Conservation (phyloP, 2,329 filamentous ascomycete species). For the Pseudogymnoascus sp. region DNA sequence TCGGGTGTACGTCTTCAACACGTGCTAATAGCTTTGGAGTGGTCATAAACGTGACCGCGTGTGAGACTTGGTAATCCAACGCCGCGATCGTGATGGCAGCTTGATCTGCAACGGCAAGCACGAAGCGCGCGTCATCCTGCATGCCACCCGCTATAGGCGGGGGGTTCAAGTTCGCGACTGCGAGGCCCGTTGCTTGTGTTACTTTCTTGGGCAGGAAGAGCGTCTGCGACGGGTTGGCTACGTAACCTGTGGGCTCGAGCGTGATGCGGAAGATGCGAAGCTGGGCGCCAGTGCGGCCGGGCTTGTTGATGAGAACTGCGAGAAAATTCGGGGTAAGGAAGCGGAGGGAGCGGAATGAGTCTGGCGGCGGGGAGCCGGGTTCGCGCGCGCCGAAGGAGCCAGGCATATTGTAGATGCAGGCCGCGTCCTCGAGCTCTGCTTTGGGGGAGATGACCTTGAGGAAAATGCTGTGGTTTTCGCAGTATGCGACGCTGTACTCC, state of each 20-base stretch:
- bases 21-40: constrained; percentile 47
- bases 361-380: constrained; percentile 37
- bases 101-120: constrained; percentile 72
- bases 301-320: constrained; percentile 51
- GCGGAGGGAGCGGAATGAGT: constrained; percentile 51
- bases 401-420: constrained; percentile 50
- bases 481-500: constrained; percentile 69
- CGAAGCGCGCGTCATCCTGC: constrained; percentile 64
- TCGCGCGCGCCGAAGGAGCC: constrained; percentile 29
- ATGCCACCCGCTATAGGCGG: constrained; percentile 41
- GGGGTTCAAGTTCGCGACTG: constrained; percentile 62
- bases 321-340: constrained; percentile 53
- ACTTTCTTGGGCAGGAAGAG: constrained; percentile 53
- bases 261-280: constrained; percentile 49
- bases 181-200: constrained; percentile 69
- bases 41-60: constrained; percentile 42
- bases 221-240: constrained; percentile 45
- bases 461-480: constrained; percentile 68
- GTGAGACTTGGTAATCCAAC: constrained; percentile 56
- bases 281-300: constrained; percentile 49
- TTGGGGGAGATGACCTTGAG: constrained; percentile 35
- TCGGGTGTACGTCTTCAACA: constrained; percentile 47
- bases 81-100: constrained; percentile 76
- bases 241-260: constrained; percentile 24
- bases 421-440: constrained; percentile 38